Evolutionary conservation across 2,329 filamentous ascomycete genomes (phyloP).

Genomic region (Aureobasidium sp.): DNA sequence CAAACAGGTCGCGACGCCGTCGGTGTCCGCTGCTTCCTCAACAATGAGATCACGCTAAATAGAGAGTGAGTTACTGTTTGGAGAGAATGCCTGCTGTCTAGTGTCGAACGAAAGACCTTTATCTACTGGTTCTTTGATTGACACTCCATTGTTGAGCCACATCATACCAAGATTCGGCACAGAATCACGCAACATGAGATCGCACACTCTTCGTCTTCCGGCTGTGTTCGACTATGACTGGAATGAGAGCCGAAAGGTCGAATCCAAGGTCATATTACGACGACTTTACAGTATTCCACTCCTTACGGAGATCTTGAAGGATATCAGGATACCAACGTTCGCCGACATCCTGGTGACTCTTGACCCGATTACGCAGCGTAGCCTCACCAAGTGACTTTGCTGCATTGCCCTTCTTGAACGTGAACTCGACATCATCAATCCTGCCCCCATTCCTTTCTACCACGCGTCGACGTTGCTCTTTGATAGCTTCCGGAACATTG

Average conservation of each 20-base stretch:
- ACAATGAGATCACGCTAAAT: neutral
- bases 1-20: neutral
- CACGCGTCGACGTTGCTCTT: slow-evolving; percentile 54
- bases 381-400: slow-evolving; percentile 46
- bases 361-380: slow-evolving; percentile 74
- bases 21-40: neutral
- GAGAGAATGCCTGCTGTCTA: too few relatives aligned
- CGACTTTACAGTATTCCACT: slow-evolving; percentile 18
- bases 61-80: too few relatives aligned
- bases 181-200: too few relatives aligned
- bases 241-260: too few relatives aligned
- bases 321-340: slow-evolving; percentile 59
- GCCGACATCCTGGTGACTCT: slow-evolving; percentile 81
- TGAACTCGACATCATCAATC: slow-evolving; percentile 77
- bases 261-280: too few relatives aligned
- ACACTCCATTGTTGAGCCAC: too few relatives aligned
- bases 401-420: slow-evolving; percentile 61
- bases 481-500: slow-evolving; percentile 53
- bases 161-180: too few relatives aligned
- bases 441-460: slow-evolving; percentile 49
- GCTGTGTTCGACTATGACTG: too few relatives aligned
- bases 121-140: too few relatives aligned
- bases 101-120: too few relatives aligned
- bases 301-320: slow-evolving; percentile 35
- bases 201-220: too few relatives aligned